Percentiles rank a stretch among this genome's conserved stretches.
phyloP scores from a whole-genome alignment of 202 grass and related monocot genomes.

The Setaria italica region DNA sequence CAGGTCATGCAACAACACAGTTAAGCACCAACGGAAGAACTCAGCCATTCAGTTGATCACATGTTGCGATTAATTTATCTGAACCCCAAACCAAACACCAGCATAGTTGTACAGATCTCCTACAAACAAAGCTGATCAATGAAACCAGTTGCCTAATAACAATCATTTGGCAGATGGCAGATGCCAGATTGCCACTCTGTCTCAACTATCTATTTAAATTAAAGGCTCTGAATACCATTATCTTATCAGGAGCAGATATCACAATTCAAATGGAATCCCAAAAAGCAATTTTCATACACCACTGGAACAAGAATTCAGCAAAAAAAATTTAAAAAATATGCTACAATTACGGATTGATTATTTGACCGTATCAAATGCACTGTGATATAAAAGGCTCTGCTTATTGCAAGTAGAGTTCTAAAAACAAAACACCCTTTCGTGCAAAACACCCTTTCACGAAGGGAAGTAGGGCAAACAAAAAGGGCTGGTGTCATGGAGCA shows the following conservation, averaged over 20 bases:
- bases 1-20: background rate
- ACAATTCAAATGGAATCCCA: background rate
- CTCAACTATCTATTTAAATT: background rate
- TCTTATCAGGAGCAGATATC: background rate
- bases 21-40: background rate
- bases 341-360: conserved; percentile 39
- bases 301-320: background rate
- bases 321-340: background rate
- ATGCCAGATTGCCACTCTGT: background rate
- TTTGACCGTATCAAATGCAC: conserved; percentile 36
- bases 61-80: background rate
- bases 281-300: background rate
- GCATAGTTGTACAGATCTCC: background rate
- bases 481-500: conserved; percentile 41
- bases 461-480: conserved; percentile 44
- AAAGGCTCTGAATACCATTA: background rate
- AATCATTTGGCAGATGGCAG: background rate
- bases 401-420: conserved; percentile 57
- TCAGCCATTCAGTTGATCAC: background rate
- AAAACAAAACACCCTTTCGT: conserved; percentile 47
- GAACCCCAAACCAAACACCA: background rate
- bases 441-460: conserved; percentile 41
- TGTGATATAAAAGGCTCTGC: conserved; percentile 31
- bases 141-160: background rate
- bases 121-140: background rate